Percentiles rank a stretch among this genome's conserved stretches.
Evolutionary conservation across 2,329 filamentous ascomycete genomes (phyloP).

Genomic region (Pseudocercospora vitis): DNA sequence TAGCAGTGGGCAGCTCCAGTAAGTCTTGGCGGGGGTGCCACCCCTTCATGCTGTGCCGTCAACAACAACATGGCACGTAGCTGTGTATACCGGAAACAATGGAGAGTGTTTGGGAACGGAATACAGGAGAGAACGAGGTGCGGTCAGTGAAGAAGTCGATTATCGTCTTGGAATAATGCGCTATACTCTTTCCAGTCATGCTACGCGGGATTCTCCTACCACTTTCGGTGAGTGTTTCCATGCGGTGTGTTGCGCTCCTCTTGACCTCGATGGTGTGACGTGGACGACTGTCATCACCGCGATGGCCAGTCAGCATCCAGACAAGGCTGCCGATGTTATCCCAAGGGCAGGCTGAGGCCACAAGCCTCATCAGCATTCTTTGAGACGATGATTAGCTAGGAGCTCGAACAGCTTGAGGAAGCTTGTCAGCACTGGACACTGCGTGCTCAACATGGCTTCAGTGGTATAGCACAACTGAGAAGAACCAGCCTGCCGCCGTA

Average conservation of each 20-base stretch:
- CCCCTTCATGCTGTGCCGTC: not conserved
- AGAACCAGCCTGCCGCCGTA: too few relatives aligned
- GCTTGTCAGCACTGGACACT: too few relatives aligned
- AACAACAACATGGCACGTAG: not conserved
- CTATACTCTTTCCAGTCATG: not conserved
- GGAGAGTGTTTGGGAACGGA: not conserved
- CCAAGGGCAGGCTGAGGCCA: not conserved
- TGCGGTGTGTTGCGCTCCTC: not conserved
- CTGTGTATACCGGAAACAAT: not conserved
- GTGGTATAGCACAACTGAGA: too few relatives aligned
- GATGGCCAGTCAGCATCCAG: not conserved
- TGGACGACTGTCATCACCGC: not conserved
- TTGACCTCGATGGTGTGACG: not conserved
- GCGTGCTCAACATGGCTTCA: too few relatives aligned
- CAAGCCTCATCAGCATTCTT: too few relatives aligned
- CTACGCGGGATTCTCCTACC: not conserved
- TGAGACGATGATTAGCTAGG: too few relatives aligned
- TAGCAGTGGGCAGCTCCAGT: conserved; percentile 4
- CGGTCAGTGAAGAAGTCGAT: conserved; percentile 7
- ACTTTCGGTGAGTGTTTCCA: conserved; percentile 1
- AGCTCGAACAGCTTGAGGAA: too few relatives aligned
- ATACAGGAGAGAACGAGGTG: not conserved
- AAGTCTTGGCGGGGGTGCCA: conserved; percentile 2
- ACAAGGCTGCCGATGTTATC: not conserved
- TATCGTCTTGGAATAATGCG: not conserved